phyloP scores from a whole-genome alignment of 148 eudicot species.

The Pouteria glomerata region DNA sequence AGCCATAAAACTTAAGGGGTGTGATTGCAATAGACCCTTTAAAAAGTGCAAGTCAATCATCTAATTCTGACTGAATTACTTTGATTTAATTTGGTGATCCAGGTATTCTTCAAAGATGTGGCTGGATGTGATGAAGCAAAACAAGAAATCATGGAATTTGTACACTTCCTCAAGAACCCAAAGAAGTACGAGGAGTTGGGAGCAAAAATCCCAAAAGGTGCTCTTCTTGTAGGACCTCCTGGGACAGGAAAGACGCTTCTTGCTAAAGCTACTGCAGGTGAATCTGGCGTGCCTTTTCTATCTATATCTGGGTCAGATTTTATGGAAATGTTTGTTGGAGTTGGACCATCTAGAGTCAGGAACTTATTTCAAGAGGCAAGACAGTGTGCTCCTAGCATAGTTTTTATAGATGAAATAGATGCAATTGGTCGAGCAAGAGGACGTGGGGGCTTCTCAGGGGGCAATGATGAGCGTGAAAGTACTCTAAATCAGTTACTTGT shows the following conservation, averaged over 20 bases:
- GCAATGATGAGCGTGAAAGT: slow-evolving; percentile 58
- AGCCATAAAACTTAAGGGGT: not conserved
- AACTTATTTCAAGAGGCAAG: slow-evolving; percentile 64
- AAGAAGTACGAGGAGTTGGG: slow-evolving; percentile 64
- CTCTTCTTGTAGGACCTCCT: slow-evolving; percentile 72
- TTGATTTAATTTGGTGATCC: not conserved
- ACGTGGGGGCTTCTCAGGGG: slow-evolving; percentile 55
- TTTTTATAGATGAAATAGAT: slow-evolving; percentile 76
- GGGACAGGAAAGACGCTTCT: slow-evolving; percentile 77
- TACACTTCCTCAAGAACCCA: slow-evolving; percentile 55
- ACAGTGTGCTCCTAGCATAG: slow-evolving; percentile 59
- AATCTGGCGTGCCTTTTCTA: slow-evolving; percentile 59
- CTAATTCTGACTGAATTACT: not conserved
- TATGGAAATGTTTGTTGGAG: slow-evolving; percentile 76
- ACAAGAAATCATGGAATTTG: slow-evolving; percentile 68
- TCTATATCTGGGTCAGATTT: slow-evolving; percentile 71
- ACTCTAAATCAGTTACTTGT: slow-evolving; percentile 66
- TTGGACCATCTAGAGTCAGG: slow-evolving; percentile 65
- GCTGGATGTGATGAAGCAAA: slow-evolving; percentile 76
- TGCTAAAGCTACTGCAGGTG: slow-evolving; percentile 73
- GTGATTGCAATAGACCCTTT: not conserved
- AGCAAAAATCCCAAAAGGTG: slow-evolving; percentile 68
- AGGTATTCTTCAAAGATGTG: slow-evolving; percentile 66
- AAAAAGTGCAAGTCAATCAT: not conserved
- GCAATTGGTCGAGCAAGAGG: slow-evolving; percentile 68